A percentile compares a stretch with the other conserved stretches of the same genome.
These are phyloP conservation scores for Coemansia sp. DNA, from an alignment of 192 early-diverging fungal species.

Conservation along the genomic window DNA sequence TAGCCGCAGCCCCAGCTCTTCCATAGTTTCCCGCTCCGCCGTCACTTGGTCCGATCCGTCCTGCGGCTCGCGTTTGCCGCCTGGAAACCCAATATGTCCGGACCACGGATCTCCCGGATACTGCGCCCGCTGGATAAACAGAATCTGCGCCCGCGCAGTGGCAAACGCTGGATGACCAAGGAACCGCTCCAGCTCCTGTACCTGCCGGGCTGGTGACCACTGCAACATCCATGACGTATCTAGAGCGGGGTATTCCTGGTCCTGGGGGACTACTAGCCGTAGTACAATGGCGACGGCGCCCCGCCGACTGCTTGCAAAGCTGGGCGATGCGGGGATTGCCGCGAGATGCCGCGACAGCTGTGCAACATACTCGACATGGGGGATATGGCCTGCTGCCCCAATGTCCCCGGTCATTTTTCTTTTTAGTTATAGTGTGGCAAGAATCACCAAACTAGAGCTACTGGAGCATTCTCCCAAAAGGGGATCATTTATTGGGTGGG, in stretches of 20 bases:
- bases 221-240: not conserved
- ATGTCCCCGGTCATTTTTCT: no score
- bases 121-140: slow-evolving; percentile 39
- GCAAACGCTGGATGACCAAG: not conserved
- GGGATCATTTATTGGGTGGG: no score
- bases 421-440: no score
- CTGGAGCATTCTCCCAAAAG: no score
- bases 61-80: slow-evolving; percentile 25
- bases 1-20: slow-evolving; percentile 36
- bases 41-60: slow-evolving; percentile 12
- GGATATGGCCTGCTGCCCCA: slow-evolving; percentile 4
- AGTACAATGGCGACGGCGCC: slow-evolving; percentile 27
- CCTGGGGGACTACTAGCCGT: slow-evolving; percentile 15
- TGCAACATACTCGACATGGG: slow-evolving; percentile 21
- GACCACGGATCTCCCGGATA: slow-evolving; percentile 41
- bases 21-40: slow-evolving; percentile 34
- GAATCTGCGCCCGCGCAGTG: slow-evolving; percentile 11
- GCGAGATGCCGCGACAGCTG: slow-evolving; percentile 32
- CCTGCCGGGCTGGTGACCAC: not conserved
- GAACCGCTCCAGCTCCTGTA: slow-evolving; percentile 9
- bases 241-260: slow-evolving; percentile 1
- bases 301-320: slow-evolving; percentile 5
- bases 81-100: slow-evolving; percentile 45
- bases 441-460: no score
- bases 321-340: slow-evolving; percentile 11